Conservation (phyloP, 2,329 filamentous ascomycete genomes). For the Scedosporium minutisporum region DNA sequence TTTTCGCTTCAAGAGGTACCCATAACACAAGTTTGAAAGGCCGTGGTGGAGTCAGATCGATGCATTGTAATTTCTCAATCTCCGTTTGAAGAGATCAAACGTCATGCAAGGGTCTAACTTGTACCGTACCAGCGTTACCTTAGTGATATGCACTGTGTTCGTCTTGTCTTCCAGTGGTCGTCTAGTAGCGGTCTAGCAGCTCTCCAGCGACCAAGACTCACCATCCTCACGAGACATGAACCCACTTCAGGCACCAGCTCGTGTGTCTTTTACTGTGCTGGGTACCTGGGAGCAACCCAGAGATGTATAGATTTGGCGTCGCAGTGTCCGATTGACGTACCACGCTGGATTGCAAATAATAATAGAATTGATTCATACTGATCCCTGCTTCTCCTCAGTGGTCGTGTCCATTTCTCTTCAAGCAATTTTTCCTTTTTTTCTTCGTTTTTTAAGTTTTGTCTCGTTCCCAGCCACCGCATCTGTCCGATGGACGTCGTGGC, state of each 20-base stretch:
- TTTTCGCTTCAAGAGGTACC: too few species aligned
- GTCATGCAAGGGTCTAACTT: too few species aligned
- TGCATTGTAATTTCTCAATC: too few species aligned
- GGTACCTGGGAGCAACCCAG: background rate
- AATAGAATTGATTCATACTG: background rate
- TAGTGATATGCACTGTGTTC: too few species aligned
- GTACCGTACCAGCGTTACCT: too few species aligned
- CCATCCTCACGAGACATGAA: too few species aligned
- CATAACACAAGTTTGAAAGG: too few species aligned
- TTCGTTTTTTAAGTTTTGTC: background rate
- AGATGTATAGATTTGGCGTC: background rate
- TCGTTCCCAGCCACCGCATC: background rate
- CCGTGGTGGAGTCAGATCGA: too few species aligned
- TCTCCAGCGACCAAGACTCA: too few species aligned
- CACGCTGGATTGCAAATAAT: background rate
- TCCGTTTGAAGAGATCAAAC: too few species aligned
- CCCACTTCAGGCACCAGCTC: background rate
- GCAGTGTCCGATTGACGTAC: background rate
- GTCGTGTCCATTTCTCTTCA: background rate
- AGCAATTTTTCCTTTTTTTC: background rate
- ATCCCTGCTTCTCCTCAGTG: background rate
- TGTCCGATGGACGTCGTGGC: background rate
- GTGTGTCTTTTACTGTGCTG: background rate
- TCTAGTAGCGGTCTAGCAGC: background rate
- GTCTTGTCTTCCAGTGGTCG: background rate